A percentile compares a stretch with the other conserved stretches of the same genome.
These are phyloP conservation scores for Paraphoma sp. DNA, from an alignment of 2,329 filamentous ascomycete genomes.

Conservation along the genomic window DNA sequence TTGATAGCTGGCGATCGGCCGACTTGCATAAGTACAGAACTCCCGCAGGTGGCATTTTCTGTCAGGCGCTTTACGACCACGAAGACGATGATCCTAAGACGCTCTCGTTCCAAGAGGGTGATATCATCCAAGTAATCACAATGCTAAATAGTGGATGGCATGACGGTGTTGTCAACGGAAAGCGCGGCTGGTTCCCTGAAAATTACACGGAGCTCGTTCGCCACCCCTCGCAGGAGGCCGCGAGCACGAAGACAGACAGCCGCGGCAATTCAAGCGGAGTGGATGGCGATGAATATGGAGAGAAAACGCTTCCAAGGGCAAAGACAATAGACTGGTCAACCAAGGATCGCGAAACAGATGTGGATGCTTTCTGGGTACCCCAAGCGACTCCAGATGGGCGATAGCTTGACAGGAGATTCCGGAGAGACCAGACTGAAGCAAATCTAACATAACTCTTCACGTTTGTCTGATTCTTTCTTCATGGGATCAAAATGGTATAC, in stretches of 20 bases:
- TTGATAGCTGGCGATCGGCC: too few relatives aligned
- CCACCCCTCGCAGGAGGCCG: too few relatives aligned
- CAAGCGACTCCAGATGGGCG: neutral
- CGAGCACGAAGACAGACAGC: too few relatives aligned
- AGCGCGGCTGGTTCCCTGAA: constrained; percentile 7
- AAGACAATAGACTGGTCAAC: too few relatives aligned
- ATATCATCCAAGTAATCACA: neutral
- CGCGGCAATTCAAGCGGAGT: too few relatives aligned
- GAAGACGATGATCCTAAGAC: neutral
- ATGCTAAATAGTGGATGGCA: constrained; percentile 2
- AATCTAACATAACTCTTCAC: too few relatives aligned
- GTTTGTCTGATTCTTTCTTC: too few relatives aligned
- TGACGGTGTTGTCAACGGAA: constrained; percentile 3
- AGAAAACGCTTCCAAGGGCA: too few relatives aligned
- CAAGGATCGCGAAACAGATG: neutral
- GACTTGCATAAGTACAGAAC: too few relatives aligned
- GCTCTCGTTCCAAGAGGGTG: neutral
- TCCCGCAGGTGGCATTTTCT: neutral
- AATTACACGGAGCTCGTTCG: neutral
- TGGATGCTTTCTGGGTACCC: neutral
- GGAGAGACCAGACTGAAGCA: neutral
- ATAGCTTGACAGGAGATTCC: constrained; percentile 10
- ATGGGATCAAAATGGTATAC: too few relatives aligned
- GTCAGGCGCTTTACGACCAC: constrained; percentile 5
- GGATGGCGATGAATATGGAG: too few relatives aligned